These are phyloP conservation scores for Massarina eburnea DNA, from an alignment of 2,329 filamentous ascomycete species.

Conservation along the genomic window DNA sequence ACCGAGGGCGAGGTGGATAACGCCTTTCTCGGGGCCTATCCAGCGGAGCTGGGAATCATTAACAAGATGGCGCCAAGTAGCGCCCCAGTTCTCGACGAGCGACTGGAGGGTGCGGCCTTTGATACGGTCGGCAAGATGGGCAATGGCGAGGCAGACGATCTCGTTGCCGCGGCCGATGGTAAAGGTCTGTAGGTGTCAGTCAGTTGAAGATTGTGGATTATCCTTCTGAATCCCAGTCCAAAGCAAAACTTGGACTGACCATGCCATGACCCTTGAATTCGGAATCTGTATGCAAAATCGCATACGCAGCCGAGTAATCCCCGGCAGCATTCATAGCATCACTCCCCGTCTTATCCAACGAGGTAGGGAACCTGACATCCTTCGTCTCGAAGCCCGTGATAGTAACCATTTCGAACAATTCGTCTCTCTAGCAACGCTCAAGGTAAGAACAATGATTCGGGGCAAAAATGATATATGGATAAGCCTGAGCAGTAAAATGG, in stretches of 20 bases:
- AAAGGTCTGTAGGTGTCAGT: slow-evolving; percentile 57
- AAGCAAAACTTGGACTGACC: slow-evolving; percentile 50
- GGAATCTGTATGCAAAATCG: slow-evolving; percentile 81
- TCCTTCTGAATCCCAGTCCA: too few species aligned
- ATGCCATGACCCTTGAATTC: slow-evolving; percentile 74
- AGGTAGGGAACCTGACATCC: slow-evolving; percentile 66
- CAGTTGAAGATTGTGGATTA: not conserved
- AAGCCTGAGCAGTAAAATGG: too few species aligned
- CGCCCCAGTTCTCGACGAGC: slow-evolving; percentile 78
- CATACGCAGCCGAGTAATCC: slow-evolving; percentile 94
- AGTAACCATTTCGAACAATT: slow-evolving; percentile 44
- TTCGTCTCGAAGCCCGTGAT: slow-evolving; percentile 50
- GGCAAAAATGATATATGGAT: too few species aligned
- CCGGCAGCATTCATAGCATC: slow-evolving; percentile 96
- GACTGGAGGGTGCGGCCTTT: slow-evolving; percentile 73
- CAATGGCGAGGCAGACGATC: slow-evolving; percentile 83
- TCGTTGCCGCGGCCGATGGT: slow-evolving; percentile 90
- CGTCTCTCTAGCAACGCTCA: not conserved
- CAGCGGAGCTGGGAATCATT: slow-evolving; percentile 87
- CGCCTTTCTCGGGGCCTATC: slow-evolving; percentile 93
- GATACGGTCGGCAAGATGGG: slow-evolving; percentile 75
- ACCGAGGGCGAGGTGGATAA: slow-evolving; percentile 87
- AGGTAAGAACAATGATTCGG: too few species aligned
- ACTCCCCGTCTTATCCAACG: slow-evolving; percentile 91
- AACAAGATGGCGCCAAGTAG: slow-evolving; percentile 90